Evolutionary conservation across 2,329 filamentous ascomycete species (phyloP).

Genomic region (Diaporthe citri): DNA sequence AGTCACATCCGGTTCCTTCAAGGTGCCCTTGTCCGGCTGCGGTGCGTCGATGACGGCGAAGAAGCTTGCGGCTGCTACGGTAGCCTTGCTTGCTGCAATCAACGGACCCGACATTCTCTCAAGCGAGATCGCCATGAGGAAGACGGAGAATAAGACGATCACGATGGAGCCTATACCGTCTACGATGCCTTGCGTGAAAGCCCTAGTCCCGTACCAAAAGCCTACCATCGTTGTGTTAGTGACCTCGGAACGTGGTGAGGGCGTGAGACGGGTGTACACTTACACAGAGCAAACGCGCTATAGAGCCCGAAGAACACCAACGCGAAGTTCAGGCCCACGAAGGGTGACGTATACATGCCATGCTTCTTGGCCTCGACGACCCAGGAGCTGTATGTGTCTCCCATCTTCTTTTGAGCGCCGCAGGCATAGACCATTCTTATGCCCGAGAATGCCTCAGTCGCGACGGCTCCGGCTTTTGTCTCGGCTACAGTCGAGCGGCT

Average conservation of each 20-base stretch:
- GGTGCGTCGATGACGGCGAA: constrained; percentile 66
- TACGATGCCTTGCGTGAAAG: constrained; percentile 60
- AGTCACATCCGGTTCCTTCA: constrained; percentile 63
- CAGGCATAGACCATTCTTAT: constrained; percentile 74
- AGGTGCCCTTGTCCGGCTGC: constrained; percentile 53
- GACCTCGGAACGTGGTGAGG: background rate
- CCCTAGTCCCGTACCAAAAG: constrained; percentile 74
- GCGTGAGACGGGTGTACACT: background rate
- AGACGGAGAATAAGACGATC: constrained; percentile 70
- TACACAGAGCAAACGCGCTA: constrained; percentile 46
- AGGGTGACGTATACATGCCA: constrained; percentile 62
- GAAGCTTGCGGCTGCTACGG: constrained; percentile 69
- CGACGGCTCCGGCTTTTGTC: constrained; percentile 68
- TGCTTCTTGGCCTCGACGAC: constrained; percentile 66
- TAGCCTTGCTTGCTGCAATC: constrained; percentile 69
- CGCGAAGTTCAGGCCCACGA: constrained; percentile 66
- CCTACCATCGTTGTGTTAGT: constrained; percentile 55
- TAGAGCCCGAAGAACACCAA: constrained; percentile 68
- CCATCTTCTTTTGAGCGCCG: constrained; percentile 69
- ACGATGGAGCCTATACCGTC: constrained; percentile 65
- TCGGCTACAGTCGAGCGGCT: constrained; percentile 63
- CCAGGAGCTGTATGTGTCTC: constrained; percentile 65
- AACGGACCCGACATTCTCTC: constrained; percentile 69
- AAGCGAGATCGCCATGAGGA: constrained; percentile 69
- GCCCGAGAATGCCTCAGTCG: constrained; percentile 70